Evolutionary conservation across 805 yeast genomes (phyloP).

Genomic region (Candida takata): DNA sequence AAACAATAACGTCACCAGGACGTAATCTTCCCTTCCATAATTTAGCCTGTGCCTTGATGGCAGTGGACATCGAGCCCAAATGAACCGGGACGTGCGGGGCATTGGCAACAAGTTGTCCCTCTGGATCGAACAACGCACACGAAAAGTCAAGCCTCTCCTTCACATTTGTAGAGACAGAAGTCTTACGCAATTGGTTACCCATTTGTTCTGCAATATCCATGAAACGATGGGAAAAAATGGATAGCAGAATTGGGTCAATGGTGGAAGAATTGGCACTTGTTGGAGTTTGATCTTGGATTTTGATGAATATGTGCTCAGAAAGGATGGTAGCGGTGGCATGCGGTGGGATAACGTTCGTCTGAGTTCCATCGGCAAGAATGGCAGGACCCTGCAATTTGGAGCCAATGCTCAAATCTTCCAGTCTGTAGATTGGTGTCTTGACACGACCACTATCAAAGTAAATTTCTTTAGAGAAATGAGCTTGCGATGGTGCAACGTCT

Average conservation of each 20-base stretch:
- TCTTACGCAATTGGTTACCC: conserved; percentile 75
- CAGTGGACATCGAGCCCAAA: conserved; percentile 79
- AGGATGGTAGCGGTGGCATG: conserved; percentile 47
- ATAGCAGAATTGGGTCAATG: conserved; percentile 64
- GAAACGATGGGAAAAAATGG: conserved; percentile 76
- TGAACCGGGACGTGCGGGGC: conserved; percentile 90
- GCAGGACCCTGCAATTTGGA: conserved; percentile 61
- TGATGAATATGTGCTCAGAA: conserved; percentile 55
- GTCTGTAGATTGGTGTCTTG: conserved; percentile 46
- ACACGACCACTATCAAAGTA: conserved; percentile 49
- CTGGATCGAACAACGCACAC: conserved; percentile 72
- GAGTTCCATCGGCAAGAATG: conserved; percentile 72
- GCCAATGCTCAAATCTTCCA: conserved; percentile 51
- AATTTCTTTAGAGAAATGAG: conserved; percentile 36
- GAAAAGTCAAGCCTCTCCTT: conserved; percentile 80
- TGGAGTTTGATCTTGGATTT: conserved; percentile 12
- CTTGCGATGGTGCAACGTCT: conserved; percentile 20
- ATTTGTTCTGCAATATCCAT: conserved; percentile 90
- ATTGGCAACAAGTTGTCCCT: conserved; percentile 78
- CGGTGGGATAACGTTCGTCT: conserved; percentile 71
- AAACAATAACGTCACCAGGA: conserved; percentile 70
- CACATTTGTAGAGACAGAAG: conserved; percentile 76
- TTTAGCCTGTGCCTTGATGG: conserved; percentile 58
- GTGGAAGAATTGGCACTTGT: conserved; percentile 23
- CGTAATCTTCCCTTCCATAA: conserved; percentile 57